Percentiles rank a stretch among this genome's conserved stretches.
These are phyloP conservation scores for Porcisia hertigi DNA, from an alignment of 208 protist genomes.

Conservation along the genomic window DNA sequence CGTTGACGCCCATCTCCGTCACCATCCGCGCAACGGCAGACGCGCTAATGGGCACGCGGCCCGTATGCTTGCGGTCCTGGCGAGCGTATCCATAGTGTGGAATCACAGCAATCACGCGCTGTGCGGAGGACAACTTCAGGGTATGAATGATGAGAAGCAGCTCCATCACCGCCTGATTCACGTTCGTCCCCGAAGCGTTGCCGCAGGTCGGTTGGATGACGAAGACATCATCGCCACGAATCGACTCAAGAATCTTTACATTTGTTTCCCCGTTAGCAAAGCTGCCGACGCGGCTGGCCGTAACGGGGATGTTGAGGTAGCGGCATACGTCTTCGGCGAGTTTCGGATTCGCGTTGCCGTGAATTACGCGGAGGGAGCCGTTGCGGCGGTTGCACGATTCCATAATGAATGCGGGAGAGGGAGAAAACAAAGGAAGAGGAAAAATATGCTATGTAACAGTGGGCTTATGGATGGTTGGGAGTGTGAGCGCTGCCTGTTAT, in stretches of 20 bases:
- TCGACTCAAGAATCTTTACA: constrained; percentile 86
- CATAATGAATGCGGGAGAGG: constrained; percentile 1
- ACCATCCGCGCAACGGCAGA: constrained; percentile 94
- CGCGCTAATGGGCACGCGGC: constrained; percentile 95
- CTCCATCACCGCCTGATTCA: constrained; percentile 96
- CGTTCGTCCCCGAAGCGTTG: constrained; percentile 71
- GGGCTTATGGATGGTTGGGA: background rate
- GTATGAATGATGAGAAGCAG: constrained; percentile 94
- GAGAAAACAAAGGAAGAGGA: background rate
- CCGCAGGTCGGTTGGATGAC: constrained; percentile 95
- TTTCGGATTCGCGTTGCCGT: constrained; percentile 88
- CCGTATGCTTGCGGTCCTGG: constrained; percentile 96
- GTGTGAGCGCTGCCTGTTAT: background rate
- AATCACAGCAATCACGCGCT: constrained; percentile 93
- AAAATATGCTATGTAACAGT: background rate
- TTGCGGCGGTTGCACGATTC: constrained; percentile 42
- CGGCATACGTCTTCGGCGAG: constrained; percentile 81
- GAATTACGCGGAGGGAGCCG: constrained; percentile 78
- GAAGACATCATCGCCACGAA: constrained; percentile 95
- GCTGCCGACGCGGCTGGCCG: constrained; percentile 63
- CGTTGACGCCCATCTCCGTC: constrained; percentile 88
- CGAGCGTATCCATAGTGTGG: constrained; percentile 96
- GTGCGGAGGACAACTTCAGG: constrained; percentile 87
- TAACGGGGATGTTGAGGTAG: constrained; percentile 73
- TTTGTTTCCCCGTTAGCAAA: constrained; percentile 92